These are phyloP conservation scores for Cichorium intybus DNA, from an alignment of 140 eudicot species.

Conservation along the genomic window DNA sequence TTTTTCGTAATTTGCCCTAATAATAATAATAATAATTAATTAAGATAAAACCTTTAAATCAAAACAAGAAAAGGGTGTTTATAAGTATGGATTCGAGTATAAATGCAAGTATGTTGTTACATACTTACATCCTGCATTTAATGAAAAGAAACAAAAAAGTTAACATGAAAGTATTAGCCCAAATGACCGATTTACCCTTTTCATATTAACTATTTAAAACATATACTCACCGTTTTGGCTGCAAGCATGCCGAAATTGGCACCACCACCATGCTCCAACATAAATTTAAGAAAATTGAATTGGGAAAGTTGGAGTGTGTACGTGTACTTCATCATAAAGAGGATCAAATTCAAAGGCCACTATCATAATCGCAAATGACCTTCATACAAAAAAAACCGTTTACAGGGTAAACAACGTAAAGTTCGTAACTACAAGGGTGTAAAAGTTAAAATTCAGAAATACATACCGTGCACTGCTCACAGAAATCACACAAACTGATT, in stretches of 20 bases:
- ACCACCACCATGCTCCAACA: constrained; percentile 43
- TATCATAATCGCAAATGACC: constrained; percentile 29
- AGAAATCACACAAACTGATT: constrained; percentile 51
- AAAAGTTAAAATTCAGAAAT: neutral
- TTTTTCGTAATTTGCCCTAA: too few relatives aligned
- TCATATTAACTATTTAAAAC: neutral
- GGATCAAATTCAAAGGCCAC: constrained; percentile 32
- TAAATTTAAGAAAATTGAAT: constrained; percentile 26
- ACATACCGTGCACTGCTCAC: constrained; percentile 28
- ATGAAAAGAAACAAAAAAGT: too few relatives aligned
- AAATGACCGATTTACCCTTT: too few relatives aligned
- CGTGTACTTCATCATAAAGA: constrained; percentile 14
- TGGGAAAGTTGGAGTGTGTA: constrained; percentile 37
- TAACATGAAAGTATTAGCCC: too few relatives aligned
- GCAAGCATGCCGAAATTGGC: constrained; percentile 39
- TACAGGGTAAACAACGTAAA: neutral
- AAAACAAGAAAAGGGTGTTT: too few relatives aligned
- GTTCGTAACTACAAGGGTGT: neutral
- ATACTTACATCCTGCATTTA: too few relatives aligned
- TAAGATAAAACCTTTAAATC: too few relatives aligned
- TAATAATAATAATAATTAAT: too few relatives aligned
- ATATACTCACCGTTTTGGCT: constrained; percentile 25
- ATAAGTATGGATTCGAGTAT: too few relatives aligned
- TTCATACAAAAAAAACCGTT: constrained; percentile 17
- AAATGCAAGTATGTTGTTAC: too few relatives aligned